Conservation (phyloP, 2,329 filamentous ascomycete species). For the Pyrenophora graminea region DNA sequence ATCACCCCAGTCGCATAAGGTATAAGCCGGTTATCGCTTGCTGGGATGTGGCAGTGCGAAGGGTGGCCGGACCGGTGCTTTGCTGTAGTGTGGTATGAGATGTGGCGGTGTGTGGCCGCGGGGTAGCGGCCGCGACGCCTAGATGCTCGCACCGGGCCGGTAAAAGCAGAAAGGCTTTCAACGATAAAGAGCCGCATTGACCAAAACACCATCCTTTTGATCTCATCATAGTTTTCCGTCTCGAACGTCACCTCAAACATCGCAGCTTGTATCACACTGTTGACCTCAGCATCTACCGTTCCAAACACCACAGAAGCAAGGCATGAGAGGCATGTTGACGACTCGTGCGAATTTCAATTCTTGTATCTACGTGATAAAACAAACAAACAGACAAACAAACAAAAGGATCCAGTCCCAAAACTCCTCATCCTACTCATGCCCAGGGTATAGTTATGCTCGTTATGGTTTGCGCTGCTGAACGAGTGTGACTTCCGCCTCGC, state of each 20-base stretch:
- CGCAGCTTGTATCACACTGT: no score
- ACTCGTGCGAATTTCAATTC: background rate
- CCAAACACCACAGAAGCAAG: no score
- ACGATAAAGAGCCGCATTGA: no score
- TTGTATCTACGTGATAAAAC: background rate
- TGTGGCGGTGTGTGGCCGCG: no score
- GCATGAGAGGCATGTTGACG: no score
- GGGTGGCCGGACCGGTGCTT: constrained; percentile 1
- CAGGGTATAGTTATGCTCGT: constrained; percentile 22
- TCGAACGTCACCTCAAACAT: no score
- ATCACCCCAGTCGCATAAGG: background rate
- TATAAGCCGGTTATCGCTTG: background rate
- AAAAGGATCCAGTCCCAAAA: constrained; percentile 7
- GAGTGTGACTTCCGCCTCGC: constrained; percentile 16
- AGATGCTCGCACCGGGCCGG: no score
- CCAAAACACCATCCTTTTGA: no score
- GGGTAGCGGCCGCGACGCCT: no score
- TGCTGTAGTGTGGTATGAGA: no score
- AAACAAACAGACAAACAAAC: background rate
- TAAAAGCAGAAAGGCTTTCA: constrained; percentile 2
- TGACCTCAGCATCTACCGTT: no score
- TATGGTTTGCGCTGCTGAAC: constrained; percentile 13
- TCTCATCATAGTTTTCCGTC: no score
- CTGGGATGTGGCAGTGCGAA: background rate
- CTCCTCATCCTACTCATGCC: constrained; percentile 13